Conservation (phyloP, 768 basidiomycete species). For the Pleurotus platypus region DNA sequence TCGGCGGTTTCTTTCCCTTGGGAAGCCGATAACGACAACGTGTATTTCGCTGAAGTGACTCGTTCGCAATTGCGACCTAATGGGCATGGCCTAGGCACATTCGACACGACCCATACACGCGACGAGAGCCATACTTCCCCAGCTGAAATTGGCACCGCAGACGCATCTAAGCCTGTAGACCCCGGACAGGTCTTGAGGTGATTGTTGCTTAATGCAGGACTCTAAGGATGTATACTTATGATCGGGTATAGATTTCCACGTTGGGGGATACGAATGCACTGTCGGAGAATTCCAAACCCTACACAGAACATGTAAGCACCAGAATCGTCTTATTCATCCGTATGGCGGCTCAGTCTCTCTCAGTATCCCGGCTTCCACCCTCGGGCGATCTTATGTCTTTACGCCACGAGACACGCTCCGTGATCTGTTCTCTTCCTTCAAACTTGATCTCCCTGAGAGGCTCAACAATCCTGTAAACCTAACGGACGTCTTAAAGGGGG, state of each 20-base stretch:
- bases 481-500: not conserved
- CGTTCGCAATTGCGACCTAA: constrained; percentile 26
- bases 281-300: constrained; percentile 27
- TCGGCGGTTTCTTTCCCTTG: constrained; percentile 27
- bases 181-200: constrained; percentile 20
- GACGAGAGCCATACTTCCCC: not conserved
- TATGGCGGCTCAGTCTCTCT: not conserved
- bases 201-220: not conserved
- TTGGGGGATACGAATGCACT: constrained; percentile 38
- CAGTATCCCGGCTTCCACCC: constrained; percentile 19
- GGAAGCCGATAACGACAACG: constrained; percentile 25
- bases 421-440: constrained; percentile 29
- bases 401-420: constrained; percentile 28
- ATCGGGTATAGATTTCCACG: constrained; percentile 26
- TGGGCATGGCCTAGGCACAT: constrained; percentile 35
- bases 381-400: constrained; percentile 28
- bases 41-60: constrained; percentile 35
- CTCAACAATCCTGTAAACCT: not conserved
- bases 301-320: constrained; percentile 25
- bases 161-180: constrained; percentile 19
- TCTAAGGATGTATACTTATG: not conserved
- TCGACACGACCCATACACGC: constrained; percentile 15
- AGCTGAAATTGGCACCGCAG: not conserved
- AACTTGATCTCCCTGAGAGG: constrained; percentile 23
- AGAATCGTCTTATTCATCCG: not conserved